A percentile compares a stretch with the other conserved stretches of the same genome.
Conservation (phyloP, 1,284 basidiomycete species). For the Omphalotus olearius region DNA sequence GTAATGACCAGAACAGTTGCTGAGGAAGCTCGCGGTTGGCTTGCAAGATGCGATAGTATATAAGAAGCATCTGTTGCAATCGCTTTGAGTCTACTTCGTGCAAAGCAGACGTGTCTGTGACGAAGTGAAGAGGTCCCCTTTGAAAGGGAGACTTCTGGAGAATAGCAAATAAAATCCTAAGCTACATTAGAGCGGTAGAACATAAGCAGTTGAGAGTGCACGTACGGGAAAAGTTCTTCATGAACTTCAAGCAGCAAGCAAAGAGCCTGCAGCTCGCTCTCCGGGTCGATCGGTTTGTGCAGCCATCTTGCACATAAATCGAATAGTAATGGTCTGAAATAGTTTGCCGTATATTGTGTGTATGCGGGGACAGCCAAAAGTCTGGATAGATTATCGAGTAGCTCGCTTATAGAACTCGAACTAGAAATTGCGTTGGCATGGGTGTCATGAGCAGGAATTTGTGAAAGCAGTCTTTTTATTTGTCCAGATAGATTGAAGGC, state of each 20-base stretch:
- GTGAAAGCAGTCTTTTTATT: conserved; percentile 37
- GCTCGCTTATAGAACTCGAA: conserved; percentile 29
- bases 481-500: conserved; percentile 51
- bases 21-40: conserved; percentile 67
- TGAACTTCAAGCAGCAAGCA: conserved; percentile 62
- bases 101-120: conserved; percentile 28
- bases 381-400: conserved; percentile 45
- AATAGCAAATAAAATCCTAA: conserved; percentile 49
- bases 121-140: conserved; percentile 53
- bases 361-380: conserved; percentile 47
- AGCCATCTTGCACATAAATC: conserved; percentile 74
- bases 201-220: conserved; percentile 17
- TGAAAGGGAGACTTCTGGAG: conserved; percentile 39
- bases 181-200: conserved; percentile 10
- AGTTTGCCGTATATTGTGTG: conserved; percentile 50
- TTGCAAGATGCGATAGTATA: conserved; percentile 76
- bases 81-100: conserved; percentile 28
- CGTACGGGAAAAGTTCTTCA: conserved; percentile 75
- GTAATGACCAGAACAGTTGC: conserved; percentile 62
- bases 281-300: conserved; percentile 39
- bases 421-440: conserved; percentile 31
- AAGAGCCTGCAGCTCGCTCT: conserved; percentile 57
- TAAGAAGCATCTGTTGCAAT: conserved; percentile 67
- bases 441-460: conserved; percentile 33
- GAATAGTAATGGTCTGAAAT: conserved; percentile 65